A percentile compares a stretch with the other conserved stretches of the same genome.
Evolutionary conservation across 345 rosid species (phyloP).

Genomic region (Stellera chamaejasme): DNA sequence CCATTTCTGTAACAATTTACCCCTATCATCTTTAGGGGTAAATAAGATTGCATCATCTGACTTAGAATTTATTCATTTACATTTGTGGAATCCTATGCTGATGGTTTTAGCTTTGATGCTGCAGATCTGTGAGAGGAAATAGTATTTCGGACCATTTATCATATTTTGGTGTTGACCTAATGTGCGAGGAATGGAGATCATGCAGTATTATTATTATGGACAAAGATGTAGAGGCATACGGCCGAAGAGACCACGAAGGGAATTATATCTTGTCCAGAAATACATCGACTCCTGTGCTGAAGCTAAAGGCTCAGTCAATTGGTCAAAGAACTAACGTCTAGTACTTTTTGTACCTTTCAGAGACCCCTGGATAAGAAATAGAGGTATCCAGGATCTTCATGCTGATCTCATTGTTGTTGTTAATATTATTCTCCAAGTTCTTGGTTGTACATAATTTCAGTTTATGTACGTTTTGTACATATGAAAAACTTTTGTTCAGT

Average conservation of each 20-base stretch:
- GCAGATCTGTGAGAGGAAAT: conserved; percentile 72
- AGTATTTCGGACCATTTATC: conserved; percentile 68
- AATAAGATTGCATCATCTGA: neutral
- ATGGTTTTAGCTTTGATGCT: neutral
- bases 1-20: neutral
- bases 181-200: conserved; percentile 47
- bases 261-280: conserved; percentile 47
- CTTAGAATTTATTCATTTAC: too few relatives aligned
- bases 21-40: conserved; percentile 2
- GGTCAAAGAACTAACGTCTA: conserved; percentile 7
- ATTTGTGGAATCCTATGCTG: too few relatives aligned
- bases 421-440: too few relatives aligned
- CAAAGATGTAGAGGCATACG: conserved; percentile 24
- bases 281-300: conserved; percentile 19
- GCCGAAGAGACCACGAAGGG: conserved; percentile 51
- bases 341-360: neutral
- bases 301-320: conserved; percentile 17
- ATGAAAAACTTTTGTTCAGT: too few relatives aligned
- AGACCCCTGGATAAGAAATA: too few relatives aligned
- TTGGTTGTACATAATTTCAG: too few relatives aligned
- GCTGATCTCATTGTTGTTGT: too few relatives aligned
- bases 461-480: too few relatives aligned
- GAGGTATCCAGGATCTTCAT: too few relatives aligned
- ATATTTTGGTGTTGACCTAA: conserved; percentile 63
- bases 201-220: conserved; percentile 59